Percentiles rank a stretch among this genome's conserved stretches.
phyloP scores from a whole-genome alignment of 257 asterid genomes.

The Solanum boliviense region DNA sequence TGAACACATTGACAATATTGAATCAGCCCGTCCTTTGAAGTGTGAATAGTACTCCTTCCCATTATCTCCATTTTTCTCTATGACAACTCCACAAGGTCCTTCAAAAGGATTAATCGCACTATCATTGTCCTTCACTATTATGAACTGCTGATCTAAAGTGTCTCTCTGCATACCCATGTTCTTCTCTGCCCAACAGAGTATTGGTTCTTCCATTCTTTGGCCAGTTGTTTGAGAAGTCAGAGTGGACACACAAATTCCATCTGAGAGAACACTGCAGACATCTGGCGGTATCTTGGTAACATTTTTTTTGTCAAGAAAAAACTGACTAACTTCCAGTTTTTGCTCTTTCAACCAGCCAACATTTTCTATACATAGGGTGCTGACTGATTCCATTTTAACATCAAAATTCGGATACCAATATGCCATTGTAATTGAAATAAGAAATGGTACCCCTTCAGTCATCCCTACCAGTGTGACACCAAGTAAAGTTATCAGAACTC shows the following conservation, averaged over 20 bases:
- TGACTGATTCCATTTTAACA: slow-evolving; percentile 11
- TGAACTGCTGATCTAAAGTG: too few species aligned
- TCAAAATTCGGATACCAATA: slow-evolving; percentile 3
- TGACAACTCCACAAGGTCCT: too few species aligned
- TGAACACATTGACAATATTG: too few species aligned
- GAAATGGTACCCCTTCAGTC: slow-evolving; percentile 20
- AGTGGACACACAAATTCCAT: not conserved
- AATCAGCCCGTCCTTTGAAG: too few species aligned
- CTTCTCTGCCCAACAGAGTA: too few species aligned
- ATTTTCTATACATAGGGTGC: slow-evolving; percentile 6
- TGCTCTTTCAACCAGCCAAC: slow-evolving; percentile 12
- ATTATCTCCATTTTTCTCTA: too few species aligned
- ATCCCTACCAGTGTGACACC: slow-evolving; percentile 21
- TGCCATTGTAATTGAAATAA: slow-evolving; percentile 3
- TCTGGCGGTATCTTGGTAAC: not conserved
- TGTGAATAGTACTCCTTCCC: too few species aligned
- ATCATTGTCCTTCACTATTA: too few species aligned
- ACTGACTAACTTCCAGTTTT: not conserved
- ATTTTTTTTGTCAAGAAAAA: slow-evolving; percentile 10
- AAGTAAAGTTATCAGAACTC: slow-evolving; percentile 14
- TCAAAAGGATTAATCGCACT: too few species aligned
- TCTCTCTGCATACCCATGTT: too few species aligned
- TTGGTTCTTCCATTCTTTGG: too few species aligned
- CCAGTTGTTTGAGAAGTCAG: too few species aligned
- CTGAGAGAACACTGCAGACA: not conserved